These are phyloP conservation scores for Hypoxylon sp. DNA, from an alignment of 2,329 filamentous ascomycete species.

Conservation along the genomic window DNA sequence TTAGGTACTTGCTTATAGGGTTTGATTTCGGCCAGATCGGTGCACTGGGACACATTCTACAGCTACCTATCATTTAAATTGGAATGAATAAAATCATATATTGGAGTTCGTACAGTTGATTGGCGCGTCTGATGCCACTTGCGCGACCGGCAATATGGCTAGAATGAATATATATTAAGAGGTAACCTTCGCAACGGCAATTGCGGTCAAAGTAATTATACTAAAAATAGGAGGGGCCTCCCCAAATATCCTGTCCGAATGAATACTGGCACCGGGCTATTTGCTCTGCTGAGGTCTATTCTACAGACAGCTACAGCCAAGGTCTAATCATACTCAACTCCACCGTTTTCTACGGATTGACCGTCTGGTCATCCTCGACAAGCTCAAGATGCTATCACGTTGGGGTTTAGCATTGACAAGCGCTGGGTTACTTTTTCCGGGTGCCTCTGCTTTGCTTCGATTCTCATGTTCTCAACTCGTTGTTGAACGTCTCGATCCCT, in stretches of 20 bases:
- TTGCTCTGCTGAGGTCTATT: slow-evolving; percentile 1
- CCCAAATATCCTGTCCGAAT: not conserved
- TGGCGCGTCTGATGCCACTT: slow-evolving; percentile 24
- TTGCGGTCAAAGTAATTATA: slow-evolving; percentile 16
- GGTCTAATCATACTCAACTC: slow-evolving; percentile 2
- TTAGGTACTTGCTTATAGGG: not conserved
- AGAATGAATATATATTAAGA: slow-evolving; percentile 42
- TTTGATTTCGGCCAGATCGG: not conserved
- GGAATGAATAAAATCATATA: slow-evolving; percentile 8
- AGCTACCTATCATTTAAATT: slow-evolving; percentile 24
- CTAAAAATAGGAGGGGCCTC: not conserved
- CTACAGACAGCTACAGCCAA: slow-evolving; percentile 3
- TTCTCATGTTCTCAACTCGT: slow-evolving; percentile 52
- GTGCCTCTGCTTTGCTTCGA: slow-evolving; percentile 45
- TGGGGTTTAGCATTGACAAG: slow-evolving; percentile 18
- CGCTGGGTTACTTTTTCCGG: slow-evolving; percentile 15
- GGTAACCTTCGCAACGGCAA: slow-evolving; percentile 23
- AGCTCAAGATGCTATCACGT: slow-evolving; percentile 31
- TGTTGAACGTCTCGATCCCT: slow-evolving; percentile 49
- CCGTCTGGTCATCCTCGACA: not conserved
- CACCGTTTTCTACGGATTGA: not conserved
- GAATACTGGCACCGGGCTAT: not conserved
- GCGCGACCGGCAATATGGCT: slow-evolving; percentile 31
- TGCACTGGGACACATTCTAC: not conserved
- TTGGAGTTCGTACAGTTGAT: slow-evolving; percentile 14